Percentiles rank a stretch among this genome's conserved stretches.
Evolutionary conservation across 371 early-diverging fungal species (phyloP).

Genomic region (Circinella minor): DNA sequence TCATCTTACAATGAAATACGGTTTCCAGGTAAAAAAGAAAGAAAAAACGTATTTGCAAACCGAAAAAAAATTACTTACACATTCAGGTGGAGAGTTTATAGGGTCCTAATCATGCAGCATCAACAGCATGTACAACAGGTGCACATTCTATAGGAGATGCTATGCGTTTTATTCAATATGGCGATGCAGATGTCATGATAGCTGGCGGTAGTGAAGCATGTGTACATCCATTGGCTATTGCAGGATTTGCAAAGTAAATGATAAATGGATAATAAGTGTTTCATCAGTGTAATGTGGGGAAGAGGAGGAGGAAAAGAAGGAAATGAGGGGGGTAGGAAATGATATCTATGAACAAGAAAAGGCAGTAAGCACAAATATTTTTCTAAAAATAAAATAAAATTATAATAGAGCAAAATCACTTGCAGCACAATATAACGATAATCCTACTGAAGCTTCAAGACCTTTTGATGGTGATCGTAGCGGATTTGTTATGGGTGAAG

Average conservation of each 20-base stretch:
- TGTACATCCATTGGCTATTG: constrained; percentile 84
- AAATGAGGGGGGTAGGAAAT: neutral
- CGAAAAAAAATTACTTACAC: neutral
- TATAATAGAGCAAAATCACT: constrained; percentile 78
- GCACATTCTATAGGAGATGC: constrained; percentile 96
- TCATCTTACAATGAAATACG: constrained; percentile 87
- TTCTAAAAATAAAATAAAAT: neutral
- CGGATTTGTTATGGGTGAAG: constrained; percentile 97
- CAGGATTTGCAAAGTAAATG: constrained; percentile 83
- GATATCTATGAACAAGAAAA: neutral
- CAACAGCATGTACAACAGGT: constrained; percentile 96
- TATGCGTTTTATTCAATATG: constrained; percentile 86
- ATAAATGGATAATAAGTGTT: too few relatives aligned
- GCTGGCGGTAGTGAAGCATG: constrained; percentile 94
- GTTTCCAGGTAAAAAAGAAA: constrained; percentile 64
- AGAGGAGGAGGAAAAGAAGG: too few relatives aligned
- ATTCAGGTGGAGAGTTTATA: constrained; percentile 11
- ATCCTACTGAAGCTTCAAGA: constrained; percentile 78
- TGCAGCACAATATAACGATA: constrained; percentile 76
- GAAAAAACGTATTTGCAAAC: neutral
- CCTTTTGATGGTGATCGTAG: constrained; percentile 89
- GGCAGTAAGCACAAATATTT: neutral
- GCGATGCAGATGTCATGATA: constrained; percentile 96
- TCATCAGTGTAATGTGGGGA: too few relatives aligned
- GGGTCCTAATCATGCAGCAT: constrained; percentile 93